Percentiles rank a stretch among this genome's conserved stretches.
Evolutionary conservation across 148 eudicot genomes (phyloP).

Genomic region (Cornus suecica): DNA sequence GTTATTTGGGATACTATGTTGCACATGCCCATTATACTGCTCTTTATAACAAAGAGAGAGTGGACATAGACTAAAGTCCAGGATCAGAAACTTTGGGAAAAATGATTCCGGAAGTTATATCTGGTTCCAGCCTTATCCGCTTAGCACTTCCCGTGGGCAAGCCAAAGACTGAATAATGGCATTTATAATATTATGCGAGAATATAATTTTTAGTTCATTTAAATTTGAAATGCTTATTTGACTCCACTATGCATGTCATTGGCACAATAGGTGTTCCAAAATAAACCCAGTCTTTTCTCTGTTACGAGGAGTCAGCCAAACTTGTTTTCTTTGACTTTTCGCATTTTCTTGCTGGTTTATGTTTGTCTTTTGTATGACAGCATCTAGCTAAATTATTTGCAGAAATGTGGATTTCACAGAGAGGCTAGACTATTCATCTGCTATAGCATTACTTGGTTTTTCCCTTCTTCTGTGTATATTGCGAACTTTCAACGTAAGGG

Average conservation of each 20-base stretch:
- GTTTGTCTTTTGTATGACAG: background rate
- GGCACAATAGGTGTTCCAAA: background rate
- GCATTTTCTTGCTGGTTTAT: background rate
- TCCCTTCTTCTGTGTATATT: conserved; percentile 62
- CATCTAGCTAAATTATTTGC: conserved; percentile 22
- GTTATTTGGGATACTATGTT: background rate
- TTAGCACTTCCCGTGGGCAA: no score
- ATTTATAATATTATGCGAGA: background rate
- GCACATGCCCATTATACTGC: background rate
- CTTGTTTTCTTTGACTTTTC: background rate
- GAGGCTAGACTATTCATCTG: conserved; percentile 77
- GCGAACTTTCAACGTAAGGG: conserved; percentile 57
- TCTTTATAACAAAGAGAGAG: background rate
- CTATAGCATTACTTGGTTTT: conserved; percentile 71
- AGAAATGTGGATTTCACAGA: conserved; percentile 72
- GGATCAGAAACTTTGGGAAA: no score
- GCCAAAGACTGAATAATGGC: no score
- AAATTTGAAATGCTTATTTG: conserved; percentile 1
- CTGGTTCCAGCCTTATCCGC: no score
- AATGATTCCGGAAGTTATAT: no score
- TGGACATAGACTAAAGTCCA: no score
- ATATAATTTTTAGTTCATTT: background rate
- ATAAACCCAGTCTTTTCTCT: background rate
- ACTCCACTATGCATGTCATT: background rate
- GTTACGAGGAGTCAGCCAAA: background rate